Conservation (phyloP, 495 filamentous ascomycete species). For the Aspergillus leporis region DNA sequence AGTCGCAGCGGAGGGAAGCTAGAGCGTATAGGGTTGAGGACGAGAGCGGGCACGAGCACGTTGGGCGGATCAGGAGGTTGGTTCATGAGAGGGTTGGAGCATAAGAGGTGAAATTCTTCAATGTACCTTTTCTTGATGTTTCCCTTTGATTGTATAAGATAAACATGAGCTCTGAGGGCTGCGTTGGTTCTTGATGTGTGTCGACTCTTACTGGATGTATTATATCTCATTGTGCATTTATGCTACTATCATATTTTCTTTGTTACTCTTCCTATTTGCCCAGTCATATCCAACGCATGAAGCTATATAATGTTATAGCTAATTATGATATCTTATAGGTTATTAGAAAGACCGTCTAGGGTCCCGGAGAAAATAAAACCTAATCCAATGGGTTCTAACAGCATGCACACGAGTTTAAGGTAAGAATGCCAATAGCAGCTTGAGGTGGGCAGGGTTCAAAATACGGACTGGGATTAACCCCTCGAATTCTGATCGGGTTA, state of each 20-base stretch:
- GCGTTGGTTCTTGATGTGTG: conserved; percentile 1
- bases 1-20: conserved; percentile 48
- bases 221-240: background rate
- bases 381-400: too few relatives aligned
- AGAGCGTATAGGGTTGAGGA: conserved; percentile 21
- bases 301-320: background rate
- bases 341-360: too few relatives aligned
- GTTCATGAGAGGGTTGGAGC: conserved; percentile 16
- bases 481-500: too few relatives aligned
- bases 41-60: conserved; percentile 21
- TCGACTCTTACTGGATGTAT: conserved; percentile 7
- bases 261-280: background rate
- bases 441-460: too few relatives aligned
- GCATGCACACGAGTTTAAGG: too few relatives aligned
- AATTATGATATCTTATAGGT: too few relatives aligned
- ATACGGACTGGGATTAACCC: too few relatives aligned
- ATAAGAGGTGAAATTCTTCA: background rate
- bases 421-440: too few relatives aligned
- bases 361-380: too few relatives aligned
- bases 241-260: background rate
- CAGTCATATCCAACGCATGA: background rate
- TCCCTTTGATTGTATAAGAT: conserved; percentile 9
- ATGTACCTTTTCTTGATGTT: background rate
- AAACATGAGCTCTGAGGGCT: background rate
- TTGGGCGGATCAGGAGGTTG: conserved; percentile 23